Base-by-base conservation (phyloP, 2,329 filamentous ascomycete genomes). In the Botrytis fabae region DNA sequence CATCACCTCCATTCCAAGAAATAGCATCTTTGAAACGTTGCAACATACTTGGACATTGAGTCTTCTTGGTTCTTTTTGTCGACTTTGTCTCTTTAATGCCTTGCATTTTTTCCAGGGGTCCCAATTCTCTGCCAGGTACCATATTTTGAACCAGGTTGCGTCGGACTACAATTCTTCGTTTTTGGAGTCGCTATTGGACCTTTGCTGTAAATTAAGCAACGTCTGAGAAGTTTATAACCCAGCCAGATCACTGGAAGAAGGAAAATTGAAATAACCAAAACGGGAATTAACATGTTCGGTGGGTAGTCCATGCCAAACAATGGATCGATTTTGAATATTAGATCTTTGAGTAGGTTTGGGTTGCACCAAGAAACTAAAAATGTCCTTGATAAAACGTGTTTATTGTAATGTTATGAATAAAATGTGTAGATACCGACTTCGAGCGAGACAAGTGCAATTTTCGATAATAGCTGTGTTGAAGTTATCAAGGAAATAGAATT, bases 61-160 rank as follows among this genome's bases (percentile, higher is more conserved):
- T 54, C 48, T 16, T 54, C 25, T 54, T 28, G 25, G 12, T 2
- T n/a, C 2, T n/a, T 28, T 28, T n/a, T n/a, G 25, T 54, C 16
- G 25, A 6, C 25, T 14, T 28, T 28, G 25, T 54, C n/a, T 28
- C 14, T 28, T 28, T 28, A 16, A n/a, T 54, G 5, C 12, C 48
- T 25, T 54, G 12, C 25, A 1, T 54, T 54, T n/a, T 3, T 7
- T 28, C 48, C 25, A 28, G 46, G 9, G 25, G 9, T 4, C 9
- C 46, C 22, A 25, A 8, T 0, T 51, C 4, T 25, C 10, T 51
- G 9, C 46, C 4, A 25, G 22, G 2, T 5, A 51, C 46, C 22
- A 48, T 9, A 10, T 48, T 3, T 12, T 12, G 0, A 9, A 1
- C 3, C 0, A 25, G 4, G 22, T 48, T 25, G 25, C 9, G 3